These are phyloP conservation scores for Metschnikowia santaceciliae DNA, from an alignment of 805 yeast genomes.

Conservation along the genomic window DNA sequence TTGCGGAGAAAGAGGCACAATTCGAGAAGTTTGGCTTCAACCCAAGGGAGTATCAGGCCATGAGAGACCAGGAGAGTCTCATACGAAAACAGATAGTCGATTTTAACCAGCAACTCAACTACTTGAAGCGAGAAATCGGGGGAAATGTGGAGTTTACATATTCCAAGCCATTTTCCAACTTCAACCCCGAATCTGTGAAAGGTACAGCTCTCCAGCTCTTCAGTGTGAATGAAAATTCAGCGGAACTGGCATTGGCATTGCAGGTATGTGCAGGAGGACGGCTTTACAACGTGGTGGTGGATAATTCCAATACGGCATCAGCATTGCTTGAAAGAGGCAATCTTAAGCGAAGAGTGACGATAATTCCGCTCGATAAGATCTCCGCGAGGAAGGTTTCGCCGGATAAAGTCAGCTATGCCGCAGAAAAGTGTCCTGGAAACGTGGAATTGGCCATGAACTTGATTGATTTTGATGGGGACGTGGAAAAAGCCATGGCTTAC, in stretches of 20 bases:
- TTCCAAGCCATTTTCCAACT: slow-evolving; percentile 56
- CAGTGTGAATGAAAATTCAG: slow-evolving; percentile 50
- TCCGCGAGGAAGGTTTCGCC: slow-evolving; percentile 53
- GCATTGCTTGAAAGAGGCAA: slow-evolving; percentile 75
- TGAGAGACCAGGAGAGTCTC: slow-evolving; percentile 44
- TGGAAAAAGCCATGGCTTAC: slow-evolving; percentile 79
- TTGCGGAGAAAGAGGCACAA: slow-evolving; percentile 36
- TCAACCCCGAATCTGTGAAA: slow-evolving; percentile 60
- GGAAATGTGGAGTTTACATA: slow-evolving; percentile 69
- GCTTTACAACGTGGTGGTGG: slow-evolving; percentile 86
- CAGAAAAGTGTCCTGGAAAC: slow-evolving; percentile 70
- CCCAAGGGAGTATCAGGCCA: slow-evolving; percentile 38
- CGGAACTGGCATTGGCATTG: slow-evolving; percentile 70
- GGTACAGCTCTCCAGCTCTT: slow-evolving; percentile 92
- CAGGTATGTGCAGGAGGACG: slow-evolving; percentile 95
- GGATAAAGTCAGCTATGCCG: slow-evolving; percentile 59
- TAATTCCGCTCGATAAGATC: slow-evolving; percentile 88
- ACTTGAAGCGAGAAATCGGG: slow-evolving; percentile 59
- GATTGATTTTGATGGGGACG: slow-evolving; percentile 67
- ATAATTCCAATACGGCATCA: slow-evolving; percentile 79
- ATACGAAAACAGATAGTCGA: slow-evolving; percentile 18
- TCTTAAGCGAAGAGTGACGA: slow-evolving; percentile 77
- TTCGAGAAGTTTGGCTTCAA: slow-evolving; percentile 57
- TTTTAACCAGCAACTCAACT: slow-evolving; percentile 47
- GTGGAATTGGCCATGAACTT: slow-evolving; percentile 88